Evolutionary conservation across 2,329 filamentous ascomycete species (phyloP).

Genomic region (Ophiosphaerella narmari): DNA sequence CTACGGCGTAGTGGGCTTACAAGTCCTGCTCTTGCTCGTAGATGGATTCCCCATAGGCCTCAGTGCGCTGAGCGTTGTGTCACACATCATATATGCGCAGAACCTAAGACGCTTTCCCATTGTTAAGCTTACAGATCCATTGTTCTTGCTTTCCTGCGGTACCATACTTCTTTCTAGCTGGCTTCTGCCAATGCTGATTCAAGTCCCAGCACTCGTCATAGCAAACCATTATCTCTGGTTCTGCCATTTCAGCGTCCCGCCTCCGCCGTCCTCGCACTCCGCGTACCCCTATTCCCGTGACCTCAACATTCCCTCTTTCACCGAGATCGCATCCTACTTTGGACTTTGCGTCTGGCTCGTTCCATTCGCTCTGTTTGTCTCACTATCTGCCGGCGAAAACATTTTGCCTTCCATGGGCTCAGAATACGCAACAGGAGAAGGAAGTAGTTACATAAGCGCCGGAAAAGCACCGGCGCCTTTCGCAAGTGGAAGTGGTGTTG

Average conservation of each 20-base stretch:
- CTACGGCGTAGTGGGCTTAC: slow-evolving; percentile 76
- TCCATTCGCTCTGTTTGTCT: slow-evolving; percentile 93
- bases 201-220: slow-evolving; percentile 72
- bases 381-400: slow-evolving; percentile 90
- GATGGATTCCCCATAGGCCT: slow-evolving; percentile 84
- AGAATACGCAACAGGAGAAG: slow-evolving; percentile 68
- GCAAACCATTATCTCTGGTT: slow-evolving; percentile 97
- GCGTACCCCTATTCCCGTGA: slow-evolving; percentile 66
- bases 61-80: slow-evolving; percentile 74
- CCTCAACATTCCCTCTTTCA: slow-evolving; percentile 75
- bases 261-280: slow-evolving; percentile 58
- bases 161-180: slow-evolving; percentile 37
- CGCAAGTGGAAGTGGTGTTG: slow-evolving; percentile 34
- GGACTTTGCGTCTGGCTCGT: slow-evolving; percentile 96
- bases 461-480: slow-evolving; percentile 45
- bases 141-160: slow-evolving; percentile 86
- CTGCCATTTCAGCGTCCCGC: slow-evolving; percentile 76
- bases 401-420: slow-evolving; percentile 90
- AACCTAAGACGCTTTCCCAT: slow-evolving; percentile 79
- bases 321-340: slow-evolving; percentile 94
- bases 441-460: slow-evolving; percentile 53
- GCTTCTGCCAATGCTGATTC: not conserved
- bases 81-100: slow-evolving; percentile 83
- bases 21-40: slow-evolving; percentile 74
- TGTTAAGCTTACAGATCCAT: slow-evolving; percentile 83